Evolutionary conservation across 331 rosid genomes (phyloP).

Genomic region (Rhamnella rubrinervis): DNA sequence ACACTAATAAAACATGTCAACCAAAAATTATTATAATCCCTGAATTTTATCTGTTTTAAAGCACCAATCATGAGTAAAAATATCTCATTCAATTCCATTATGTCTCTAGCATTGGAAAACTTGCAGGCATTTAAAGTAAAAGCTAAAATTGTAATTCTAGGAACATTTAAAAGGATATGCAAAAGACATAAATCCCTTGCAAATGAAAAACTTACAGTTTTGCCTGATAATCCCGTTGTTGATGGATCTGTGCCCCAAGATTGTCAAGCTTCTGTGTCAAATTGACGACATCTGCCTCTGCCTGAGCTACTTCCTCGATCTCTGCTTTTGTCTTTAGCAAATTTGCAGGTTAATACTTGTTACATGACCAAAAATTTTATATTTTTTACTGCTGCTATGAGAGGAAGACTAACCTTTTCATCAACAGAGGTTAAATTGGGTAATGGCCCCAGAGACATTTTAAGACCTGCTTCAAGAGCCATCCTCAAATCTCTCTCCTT

Average conservation of each 20-base stretch:
- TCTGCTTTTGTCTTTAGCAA: slow-evolving; percentile 63
- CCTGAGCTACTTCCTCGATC: slow-evolving; percentile 61
- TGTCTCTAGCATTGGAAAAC: slow-evolving; percentile 7
- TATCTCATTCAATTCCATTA: background rate
- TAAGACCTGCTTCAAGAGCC: slow-evolving; percentile 39
- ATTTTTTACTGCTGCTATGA: slow-evolving; percentile 14
- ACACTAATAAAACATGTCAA: slow-evolving; percentile 2
- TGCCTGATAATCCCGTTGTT: slow-evolving; percentile 38
- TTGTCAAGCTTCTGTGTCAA: slow-evolving; percentile 58
- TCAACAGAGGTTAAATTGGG: slow-evolving; percentile 41
- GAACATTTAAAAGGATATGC: slow-evolving; percentile 3
- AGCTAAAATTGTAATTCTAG: slow-evolving; percentile 1
- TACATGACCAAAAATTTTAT: slow-evolving; percentile 25
- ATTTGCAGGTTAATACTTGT: slow-evolving; percentile 26
- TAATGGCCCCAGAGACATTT: slow-evolving; percentile 33
- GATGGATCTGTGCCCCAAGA: slow-evolving; percentile 57
- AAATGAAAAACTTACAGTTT: slow-evolving; percentile 49
- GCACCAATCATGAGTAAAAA: slow-evolving; percentile 8
- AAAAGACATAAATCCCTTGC: background rate
- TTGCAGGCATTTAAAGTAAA: background rate
- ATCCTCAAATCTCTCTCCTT: slow-evolving; percentile 54
- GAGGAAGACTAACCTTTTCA: slow-evolving; percentile 43
- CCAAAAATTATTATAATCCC: background rate
- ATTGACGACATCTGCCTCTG: slow-evolving; percentile 54
- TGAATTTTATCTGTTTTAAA: background rate